Conservation (phyloP, 352 stramenopile genomes). For the Globisporangium lucens region DNA sequence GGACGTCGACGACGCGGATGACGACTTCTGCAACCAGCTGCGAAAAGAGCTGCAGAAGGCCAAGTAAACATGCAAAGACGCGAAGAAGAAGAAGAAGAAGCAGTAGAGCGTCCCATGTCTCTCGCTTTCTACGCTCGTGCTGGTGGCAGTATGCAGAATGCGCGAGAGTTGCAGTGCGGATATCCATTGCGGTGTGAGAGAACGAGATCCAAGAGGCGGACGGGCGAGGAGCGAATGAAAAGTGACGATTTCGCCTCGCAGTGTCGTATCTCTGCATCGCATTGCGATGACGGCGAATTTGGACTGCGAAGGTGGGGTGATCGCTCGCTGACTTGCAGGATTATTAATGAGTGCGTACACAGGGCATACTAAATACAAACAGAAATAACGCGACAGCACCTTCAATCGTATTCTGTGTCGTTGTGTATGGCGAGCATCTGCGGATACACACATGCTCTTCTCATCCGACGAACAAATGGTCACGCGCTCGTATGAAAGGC, state of each 20-base stretch:
- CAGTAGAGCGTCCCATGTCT: not conserved
- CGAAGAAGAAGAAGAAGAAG: not conserved
- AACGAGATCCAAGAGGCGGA: not conserved
- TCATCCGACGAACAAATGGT: not conserved
- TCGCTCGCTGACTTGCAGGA: not conserved
- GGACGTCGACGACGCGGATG: constrained; percentile 90
- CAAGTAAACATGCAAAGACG: constrained; percentile 36
- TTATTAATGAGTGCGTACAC: not conserved
- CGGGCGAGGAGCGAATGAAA: not conserved
- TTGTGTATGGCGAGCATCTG: not conserved
- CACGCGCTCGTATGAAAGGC: too few species aligned
- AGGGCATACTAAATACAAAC: not conserved
- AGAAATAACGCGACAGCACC: not conserved
- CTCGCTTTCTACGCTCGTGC: not conserved
- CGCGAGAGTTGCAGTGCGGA: not conserved
- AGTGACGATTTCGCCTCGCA: not conserved
- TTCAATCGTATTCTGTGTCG: not conserved
- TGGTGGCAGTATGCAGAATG: not conserved
- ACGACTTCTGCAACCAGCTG: constrained; percentile 92
- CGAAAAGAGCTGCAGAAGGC: constrained; percentile 87
- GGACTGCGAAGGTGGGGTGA: not conserved
- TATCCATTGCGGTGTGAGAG: not conserved
- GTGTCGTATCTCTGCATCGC: not conserved
- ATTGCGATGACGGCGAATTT: not conserved
- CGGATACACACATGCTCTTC: not conserved